Evolutionary conservation across 805 yeast species (phyloP).

Genomic region (Brettanomyces bruxellensis): DNA sequence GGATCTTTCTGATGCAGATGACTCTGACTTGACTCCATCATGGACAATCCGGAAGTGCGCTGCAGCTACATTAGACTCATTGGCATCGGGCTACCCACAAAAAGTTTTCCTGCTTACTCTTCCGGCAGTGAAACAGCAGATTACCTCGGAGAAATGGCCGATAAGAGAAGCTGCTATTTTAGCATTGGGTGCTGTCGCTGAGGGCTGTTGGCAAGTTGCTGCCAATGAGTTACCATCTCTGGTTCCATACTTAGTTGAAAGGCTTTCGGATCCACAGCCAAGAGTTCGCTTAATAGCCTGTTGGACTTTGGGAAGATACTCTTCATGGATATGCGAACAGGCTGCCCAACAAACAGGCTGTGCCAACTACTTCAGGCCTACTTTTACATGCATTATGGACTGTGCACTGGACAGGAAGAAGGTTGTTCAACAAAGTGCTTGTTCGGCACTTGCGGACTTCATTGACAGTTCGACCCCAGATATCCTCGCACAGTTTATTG

Average conservation of each 20-base stretch:
- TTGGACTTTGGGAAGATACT: constrained; percentile 88
- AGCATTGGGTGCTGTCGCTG: constrained; percentile 92
- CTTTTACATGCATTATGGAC: constrained; percentile 63
- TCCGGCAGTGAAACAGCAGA: constrained; percentile 66
- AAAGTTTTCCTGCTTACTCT: constrained; percentile 59
- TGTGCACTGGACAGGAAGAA: constrained; percentile 79
- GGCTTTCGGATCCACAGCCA: constrained; percentile 66
- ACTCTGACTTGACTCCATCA: constrained; percentile 55
- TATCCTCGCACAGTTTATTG: constrained; percentile 53
- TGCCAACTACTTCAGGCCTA: constrained; percentile 63
- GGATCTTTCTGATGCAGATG: constrained; percentile 68
- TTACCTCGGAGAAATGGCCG: constrained; percentile 73
- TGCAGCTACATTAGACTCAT: constrained; percentile 83
- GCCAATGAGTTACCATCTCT: constrained; percentile 67
- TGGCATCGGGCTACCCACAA: constrained; percentile 60
- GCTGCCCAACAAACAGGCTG: constrained; percentile 53
- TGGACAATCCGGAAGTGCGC: constrained; percentile 94
- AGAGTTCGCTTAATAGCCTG: constrained; percentile 89
- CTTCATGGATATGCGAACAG: constrained; percentile 71
- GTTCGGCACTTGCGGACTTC: constrained; percentile 76
- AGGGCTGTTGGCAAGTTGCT: constrained; percentile 71
- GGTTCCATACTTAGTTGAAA: constrained; percentile 76
- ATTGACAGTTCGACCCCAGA: constrained; percentile 66
- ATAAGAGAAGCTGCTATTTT: constrained; percentile 87
- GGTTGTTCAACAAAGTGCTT: constrained; percentile 93